Percentiles rank a stretch among this genome's conserved stretches.
phyloP scores from a whole-genome alignment of 164 flowering plant genomes.

The Umbellularia californica region DNA sequence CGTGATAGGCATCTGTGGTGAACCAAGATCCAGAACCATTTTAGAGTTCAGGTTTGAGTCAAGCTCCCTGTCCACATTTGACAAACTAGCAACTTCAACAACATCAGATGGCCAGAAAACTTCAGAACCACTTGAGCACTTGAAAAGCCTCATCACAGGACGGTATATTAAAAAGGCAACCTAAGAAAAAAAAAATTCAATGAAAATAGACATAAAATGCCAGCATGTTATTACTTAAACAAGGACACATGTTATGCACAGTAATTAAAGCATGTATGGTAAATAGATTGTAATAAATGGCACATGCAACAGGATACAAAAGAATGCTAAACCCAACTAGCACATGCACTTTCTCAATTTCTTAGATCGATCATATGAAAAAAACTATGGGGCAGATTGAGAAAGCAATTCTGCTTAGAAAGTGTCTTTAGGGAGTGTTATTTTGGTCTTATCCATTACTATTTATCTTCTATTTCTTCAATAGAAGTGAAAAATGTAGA shows the following conservation, averaged over 20 bases:
- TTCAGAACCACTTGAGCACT: constrained; percentile 46
- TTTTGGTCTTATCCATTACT: no score
- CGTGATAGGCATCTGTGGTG: constrained; percentile 51
- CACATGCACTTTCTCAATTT: neutral
- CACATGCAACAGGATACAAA: no score
- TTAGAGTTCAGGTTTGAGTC: constrained; percentile 32
- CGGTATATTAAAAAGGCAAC: constrained; percentile 94
- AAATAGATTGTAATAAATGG: neutral
- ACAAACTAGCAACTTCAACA: constrained; percentile 25
- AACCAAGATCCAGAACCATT: constrained; percentile 64
- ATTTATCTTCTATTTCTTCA: no score
- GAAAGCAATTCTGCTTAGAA: neutral
- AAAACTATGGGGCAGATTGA: neutral
- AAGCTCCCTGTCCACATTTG: constrained; percentile 36
- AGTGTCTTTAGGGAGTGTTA: no score
- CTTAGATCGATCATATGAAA: no score
- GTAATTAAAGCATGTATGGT: neutral
- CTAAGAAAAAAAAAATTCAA: constrained; percentile 30
- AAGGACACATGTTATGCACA: neutral
- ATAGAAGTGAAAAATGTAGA: no score
- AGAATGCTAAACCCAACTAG: neutral
- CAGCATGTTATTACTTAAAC: neutral
- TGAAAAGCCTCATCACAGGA: constrained; percentile 93
- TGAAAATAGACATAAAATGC: neutral
- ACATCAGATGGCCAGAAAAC: constrained; percentile 79